Conservation (phyloP, 805 yeast genomes). For the Schizosaccharomyces cryophilus region DNA sequence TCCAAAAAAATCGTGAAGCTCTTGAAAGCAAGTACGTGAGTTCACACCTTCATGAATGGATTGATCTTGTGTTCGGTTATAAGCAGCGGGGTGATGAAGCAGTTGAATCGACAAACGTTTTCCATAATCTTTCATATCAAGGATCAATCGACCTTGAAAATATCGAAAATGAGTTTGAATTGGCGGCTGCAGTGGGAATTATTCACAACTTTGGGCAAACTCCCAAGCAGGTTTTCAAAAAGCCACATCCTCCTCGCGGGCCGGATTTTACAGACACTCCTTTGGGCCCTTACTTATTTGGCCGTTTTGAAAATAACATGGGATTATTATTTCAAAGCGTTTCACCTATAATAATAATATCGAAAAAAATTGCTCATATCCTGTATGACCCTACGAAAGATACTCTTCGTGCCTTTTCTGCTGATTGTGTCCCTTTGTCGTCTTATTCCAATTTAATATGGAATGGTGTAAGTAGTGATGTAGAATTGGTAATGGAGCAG, state of each 20-base stretch:
- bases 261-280: conserved; percentile 1
- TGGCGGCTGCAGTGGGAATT: conserved; percentile 54
- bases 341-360: conserved; percentile 5
- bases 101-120: conserved; percentile 41
- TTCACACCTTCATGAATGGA: conserved; percentile 55
- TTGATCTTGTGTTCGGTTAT: conserved; percentile 59
- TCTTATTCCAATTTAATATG: neutral
- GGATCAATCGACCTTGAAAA: conserved; percentile 61
- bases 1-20: conserved; percentile 57
- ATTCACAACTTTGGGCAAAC: conserved; percentile 87
- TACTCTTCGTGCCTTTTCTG: neutral
- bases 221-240: conserved; percentile 44
- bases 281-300: neutral
- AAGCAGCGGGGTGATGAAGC: conserved; percentile 59
- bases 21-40: conserved; percentile 65
- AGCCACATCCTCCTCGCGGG: conserved; percentile 33
- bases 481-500: neutral
- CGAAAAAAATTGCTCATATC: neutral
- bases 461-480: neutral
- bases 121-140: conserved; percentile 61
- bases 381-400: neutral
- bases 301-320: conserved; percentile 3
- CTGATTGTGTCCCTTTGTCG: neutral
- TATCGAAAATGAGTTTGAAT: conserved; percentile 48
- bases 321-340: conserved; percentile 6